Evolutionary conservation across 495 filamentous ascomycete genomes (phyloP).

Genomic region (Penicillium coffeae): DNA sequence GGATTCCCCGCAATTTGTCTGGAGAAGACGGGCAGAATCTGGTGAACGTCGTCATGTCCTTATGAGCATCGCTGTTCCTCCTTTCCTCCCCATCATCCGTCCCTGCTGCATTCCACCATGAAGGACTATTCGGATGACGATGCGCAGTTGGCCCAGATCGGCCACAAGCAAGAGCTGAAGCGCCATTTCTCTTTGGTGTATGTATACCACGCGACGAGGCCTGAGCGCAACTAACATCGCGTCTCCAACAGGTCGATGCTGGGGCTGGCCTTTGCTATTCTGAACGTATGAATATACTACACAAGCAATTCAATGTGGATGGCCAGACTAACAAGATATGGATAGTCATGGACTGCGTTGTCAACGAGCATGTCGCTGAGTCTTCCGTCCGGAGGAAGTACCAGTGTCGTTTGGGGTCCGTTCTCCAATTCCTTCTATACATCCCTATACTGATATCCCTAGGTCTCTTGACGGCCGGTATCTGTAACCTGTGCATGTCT

Average conservation of each 20-base stretch:
- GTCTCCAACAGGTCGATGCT: slow-evolving; percentile 41
- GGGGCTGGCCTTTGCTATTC: slow-evolving; percentile 51
- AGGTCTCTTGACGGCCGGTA: slow-evolving; percentile 64
- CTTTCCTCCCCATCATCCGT: background rate
- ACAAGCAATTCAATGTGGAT: background rate
- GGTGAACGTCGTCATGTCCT: too few species aligned
- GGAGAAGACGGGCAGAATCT: background rate
- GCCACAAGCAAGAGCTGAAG: slow-evolving; percentile 61
- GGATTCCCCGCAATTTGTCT: background rate
- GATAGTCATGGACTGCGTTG: slow-evolving; percentile 49
- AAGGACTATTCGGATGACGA: slow-evolving; percentile 37
- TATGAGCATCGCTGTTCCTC: too few species aligned
- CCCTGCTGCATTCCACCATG: background rate
- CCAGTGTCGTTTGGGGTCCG: slow-evolving; percentile 49
- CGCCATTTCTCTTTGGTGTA: slow-evolving; percentile 51
- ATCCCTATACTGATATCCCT: background rate
- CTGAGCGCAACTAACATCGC: slow-evolving; percentile 4
- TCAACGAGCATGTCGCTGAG: slow-evolving; percentile 48
- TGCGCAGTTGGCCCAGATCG: slow-evolving; percentile 57
- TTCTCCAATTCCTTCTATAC: background rate
- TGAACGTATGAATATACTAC: slow-evolving; percentile 36
- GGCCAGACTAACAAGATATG: background rate
- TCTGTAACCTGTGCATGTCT: slow-evolving; percentile 70
- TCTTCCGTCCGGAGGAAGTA: slow-evolving; percentile 44
- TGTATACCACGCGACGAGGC: slow-evolving; percentile 6